phyloP scores from a whole-genome alignment of 1,284 basidiomycete species.

The Boletus sp. region DNA sequence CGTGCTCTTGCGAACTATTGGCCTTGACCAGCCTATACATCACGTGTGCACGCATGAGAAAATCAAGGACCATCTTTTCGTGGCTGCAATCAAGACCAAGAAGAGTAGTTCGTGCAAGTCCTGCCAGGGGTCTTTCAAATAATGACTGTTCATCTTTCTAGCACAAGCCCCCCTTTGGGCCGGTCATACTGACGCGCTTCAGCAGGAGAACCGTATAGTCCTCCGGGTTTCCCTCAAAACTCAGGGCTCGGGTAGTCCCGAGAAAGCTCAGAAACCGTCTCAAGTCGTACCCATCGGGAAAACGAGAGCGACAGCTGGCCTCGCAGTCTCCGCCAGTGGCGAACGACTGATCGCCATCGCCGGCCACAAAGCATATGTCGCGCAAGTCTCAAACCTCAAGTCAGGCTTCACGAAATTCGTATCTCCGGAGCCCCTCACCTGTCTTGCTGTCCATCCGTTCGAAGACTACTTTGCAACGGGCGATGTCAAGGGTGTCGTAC shows the following conservation, averaged over 20 bases:
- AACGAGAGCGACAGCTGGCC: constrained; percentile 57
- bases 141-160: constrained; percentile 8
- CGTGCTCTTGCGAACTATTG: constrained; percentile 70
- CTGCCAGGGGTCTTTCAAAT: not conserved
- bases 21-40: constrained; percentile 67
- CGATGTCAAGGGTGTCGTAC: constrained; percentile 80
- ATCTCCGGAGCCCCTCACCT: constrained; percentile 76
- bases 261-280: constrained; percentile 45
- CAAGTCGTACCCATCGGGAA: constrained; percentile 64
- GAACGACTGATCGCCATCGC: constrained; percentile 81
- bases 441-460: constrained; percentile 83
- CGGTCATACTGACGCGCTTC: not conserved
- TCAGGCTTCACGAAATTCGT: constrained; percentile 84
- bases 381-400: constrained; percentile 49
- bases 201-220: constrained; percentile 53
- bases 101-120: constrained; percentile 44
- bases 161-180: constrained; percentile 8
- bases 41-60: constrained; percentile 67
- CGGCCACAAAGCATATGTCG: constrained; percentile 81
- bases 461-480: constrained; percentile 96
- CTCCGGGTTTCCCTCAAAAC: constrained; percentile 58
- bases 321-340: constrained; percentile 74
- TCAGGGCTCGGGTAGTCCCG: constrained; percentile 40
- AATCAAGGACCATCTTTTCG: constrained; percentile 67
- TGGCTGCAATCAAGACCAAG: constrained; percentile 52